Percentiles rank a stretch among this genome's conserved stretches.
These are phyloP conservation scores for Trichoderma koningiopsis DNA, from an alignment of 2,329 filamentous ascomycete species.

Conservation along the genomic window DNA sequence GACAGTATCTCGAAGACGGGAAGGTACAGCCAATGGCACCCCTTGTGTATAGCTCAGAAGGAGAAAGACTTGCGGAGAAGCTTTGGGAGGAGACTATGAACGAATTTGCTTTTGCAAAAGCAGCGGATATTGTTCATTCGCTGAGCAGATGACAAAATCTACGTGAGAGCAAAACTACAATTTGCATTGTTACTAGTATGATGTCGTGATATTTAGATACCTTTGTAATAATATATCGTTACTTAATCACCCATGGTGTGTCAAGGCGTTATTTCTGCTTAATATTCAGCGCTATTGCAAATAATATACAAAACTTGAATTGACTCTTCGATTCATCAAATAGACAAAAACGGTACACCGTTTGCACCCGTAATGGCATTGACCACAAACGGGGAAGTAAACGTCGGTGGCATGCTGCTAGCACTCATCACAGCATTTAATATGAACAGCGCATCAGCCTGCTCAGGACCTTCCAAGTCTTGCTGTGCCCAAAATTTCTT, in stretches of 20 bases:
- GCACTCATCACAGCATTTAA: constrained; percentile 24
- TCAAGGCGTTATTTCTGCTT: not conserved
- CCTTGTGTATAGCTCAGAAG: not conserved
- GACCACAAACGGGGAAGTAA: constrained; percentile 14
- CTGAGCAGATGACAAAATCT: not conserved
- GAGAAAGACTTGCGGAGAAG: not conserved
- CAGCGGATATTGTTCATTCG: not conserved
- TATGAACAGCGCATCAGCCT: constrained; percentile 21
- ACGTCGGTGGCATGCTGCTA: constrained; percentile 20
- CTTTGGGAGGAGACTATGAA: constrained; percentile 11
- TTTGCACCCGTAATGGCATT: constrained; percentile 12
- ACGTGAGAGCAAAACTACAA: not conserved
- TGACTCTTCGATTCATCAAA: not conserved
- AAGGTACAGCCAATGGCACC: constrained; percentile 15
- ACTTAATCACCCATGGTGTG: not conserved
- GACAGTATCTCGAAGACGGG: constrained; percentile 17
- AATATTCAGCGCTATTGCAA: not conserved
- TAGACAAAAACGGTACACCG: constrained; percentile 11
- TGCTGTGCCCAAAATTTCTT: constrained; percentile 23
- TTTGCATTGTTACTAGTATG: not conserved
- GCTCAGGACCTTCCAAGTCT: constrained; percentile 23
- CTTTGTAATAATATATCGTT: not conserved
- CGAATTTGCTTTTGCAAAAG: constrained; percentile 9
- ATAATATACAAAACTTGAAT: not conserved
- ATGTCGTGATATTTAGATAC: not conserved